Evolutionary conservation across 371 early-diverging fungal genomes (phyloP), one percentile per base, ranked within the genome.

Genomic region (Actinomortierella wolfii): DNA sequence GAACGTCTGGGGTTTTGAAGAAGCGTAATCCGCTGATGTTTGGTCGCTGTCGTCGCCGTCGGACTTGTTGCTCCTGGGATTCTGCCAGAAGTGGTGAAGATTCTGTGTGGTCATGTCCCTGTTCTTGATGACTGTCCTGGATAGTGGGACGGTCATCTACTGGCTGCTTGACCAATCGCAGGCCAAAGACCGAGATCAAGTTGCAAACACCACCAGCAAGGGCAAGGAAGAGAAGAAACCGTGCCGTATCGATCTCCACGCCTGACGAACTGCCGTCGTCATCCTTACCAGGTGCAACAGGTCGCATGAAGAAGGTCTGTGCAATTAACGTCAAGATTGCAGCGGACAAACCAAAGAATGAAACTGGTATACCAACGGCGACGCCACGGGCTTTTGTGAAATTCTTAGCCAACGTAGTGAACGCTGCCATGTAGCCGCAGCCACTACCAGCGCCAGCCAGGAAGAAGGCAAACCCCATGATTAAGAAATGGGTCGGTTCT

Each of bases 271-370:
- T 34, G 4, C 11, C 34, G 34, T 11, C 11, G 34, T 11, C 34
- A 6, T 34, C 34, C 11, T 4, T 34, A 4, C 34, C 34, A 6
- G 34, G 34, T 34, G 34, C 34, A 11, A 50, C 39, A 21, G 55
- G 23, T 44, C 52, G 39, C 51, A 54, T 61, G 34, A 64, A 70
- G 51, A 60, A 70, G 1, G 18, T 14, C 39, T 64, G 70, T 15
- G 70, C 56, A 2, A 70, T 28, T 14, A 54, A 4, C 4, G 70
- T 64, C 49, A 70, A 28, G 15, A 41, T 29, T 17, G 70, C 70
- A 0, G 70, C 70, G 1, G 70, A 70, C 13, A 70, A 44, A n/a
- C 70, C 70, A 45, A 70, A 70, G 44, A 70, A 64, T 34, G 64
- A 64, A 46, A 61, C 60, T 4, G 65, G 64, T 41, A 70, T 54